Evolutionary conservation across 257 asterid species (phyloP).

Genomic region (Solanum habrochaites): DNA sequence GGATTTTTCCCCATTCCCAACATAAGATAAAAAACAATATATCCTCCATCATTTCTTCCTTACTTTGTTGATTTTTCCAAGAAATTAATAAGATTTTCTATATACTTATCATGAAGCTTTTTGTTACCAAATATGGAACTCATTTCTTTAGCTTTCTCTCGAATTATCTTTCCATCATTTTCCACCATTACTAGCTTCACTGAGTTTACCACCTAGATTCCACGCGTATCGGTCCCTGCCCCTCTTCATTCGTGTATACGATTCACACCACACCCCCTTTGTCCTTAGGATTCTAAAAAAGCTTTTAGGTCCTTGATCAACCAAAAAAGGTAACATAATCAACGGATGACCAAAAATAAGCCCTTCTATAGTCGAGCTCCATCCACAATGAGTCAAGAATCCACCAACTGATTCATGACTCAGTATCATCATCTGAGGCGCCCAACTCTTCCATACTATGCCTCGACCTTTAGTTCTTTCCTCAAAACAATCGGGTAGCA

Average conservation of each 20-base stretch:
- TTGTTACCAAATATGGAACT: constrained; percentile 4
- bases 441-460: constrained; percentile 41
- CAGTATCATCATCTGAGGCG: constrained; percentile 30
- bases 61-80: constrained; percentile 6
- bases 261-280: constrained; percentile 3
- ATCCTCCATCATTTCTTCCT: not conserved
- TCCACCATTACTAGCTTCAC: constrained; percentile 12
- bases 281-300: not conserved
- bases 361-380: constrained; percentile 37
- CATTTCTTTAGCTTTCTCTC: constrained; percentile 10
- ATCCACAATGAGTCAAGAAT: constrained; percentile 41
- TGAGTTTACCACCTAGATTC: constrained; percentile 21
- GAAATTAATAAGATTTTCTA: not conserved
- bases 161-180: not conserved
- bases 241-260: constrained; percentile 14
- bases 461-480: constrained; percentile 26
- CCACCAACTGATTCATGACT: constrained; percentile 39
- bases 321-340: constrained; percentile 18
- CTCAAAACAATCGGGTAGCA: constrained; percentile 22
- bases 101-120: constrained; percentile 8
- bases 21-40: not conserved
- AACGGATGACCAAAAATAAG: constrained; percentile 15
- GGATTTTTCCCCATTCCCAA: not conserved
- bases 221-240: constrained; percentile 12
- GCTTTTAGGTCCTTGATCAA: constrained; percentile 7